Conservation (phyloP, 2,329 filamentous ascomycete species). For the Blastomyces gilchristii region DNA sequence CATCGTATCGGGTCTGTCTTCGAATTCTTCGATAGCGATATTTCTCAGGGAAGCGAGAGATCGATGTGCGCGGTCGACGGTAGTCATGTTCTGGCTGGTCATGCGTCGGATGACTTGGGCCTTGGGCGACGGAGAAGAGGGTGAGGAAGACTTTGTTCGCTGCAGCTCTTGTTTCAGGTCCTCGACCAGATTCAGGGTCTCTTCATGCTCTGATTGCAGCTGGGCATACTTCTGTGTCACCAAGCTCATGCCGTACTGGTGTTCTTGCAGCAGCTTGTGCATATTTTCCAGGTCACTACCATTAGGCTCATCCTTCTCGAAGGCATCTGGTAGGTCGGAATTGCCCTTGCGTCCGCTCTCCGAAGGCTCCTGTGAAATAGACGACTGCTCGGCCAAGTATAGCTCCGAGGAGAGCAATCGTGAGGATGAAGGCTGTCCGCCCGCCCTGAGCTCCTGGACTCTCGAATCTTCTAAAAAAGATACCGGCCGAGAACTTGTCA, state of each 20-base stretch:
- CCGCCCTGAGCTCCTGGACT: constrained; percentile 60
- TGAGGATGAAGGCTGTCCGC: constrained; percentile 61
- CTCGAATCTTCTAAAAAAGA: constrained; percentile 78
- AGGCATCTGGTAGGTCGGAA: constrained; percentile 18
- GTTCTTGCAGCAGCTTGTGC: constrained; percentile 60
- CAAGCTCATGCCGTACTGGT: constrained; percentile 62
- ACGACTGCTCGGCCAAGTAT: constrained; percentile 73
- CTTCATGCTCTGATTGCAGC: constrained; percentile 69
- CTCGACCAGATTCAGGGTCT: constrained; percentile 75
- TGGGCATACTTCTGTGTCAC: constrained; percentile 72
- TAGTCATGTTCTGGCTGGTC: constrained; percentile 74
- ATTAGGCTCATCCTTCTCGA: constrained; percentile 34
- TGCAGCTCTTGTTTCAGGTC: constrained; percentile 80
- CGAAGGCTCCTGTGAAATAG: constrained; percentile 53
- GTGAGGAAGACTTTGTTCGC: constrained; percentile 53
- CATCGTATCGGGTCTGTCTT: constrained; percentile 68
- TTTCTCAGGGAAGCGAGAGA: constrained; percentile 84
- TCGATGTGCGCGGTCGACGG: constrained; percentile 77
- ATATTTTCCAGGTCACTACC: constrained; percentile 61
- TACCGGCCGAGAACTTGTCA: constrained; percentile 46
- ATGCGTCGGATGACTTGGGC: constrained; percentile 79
- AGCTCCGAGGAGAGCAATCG: constrained; percentile 90
- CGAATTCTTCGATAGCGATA: constrained; percentile 78
- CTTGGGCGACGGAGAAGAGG: constrained; percentile 48
- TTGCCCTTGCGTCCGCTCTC: constrained; percentile 41